Conservation (phyloP, 2,329 filamentous ascomycete species). For the Aspergillus felis region DNA sequence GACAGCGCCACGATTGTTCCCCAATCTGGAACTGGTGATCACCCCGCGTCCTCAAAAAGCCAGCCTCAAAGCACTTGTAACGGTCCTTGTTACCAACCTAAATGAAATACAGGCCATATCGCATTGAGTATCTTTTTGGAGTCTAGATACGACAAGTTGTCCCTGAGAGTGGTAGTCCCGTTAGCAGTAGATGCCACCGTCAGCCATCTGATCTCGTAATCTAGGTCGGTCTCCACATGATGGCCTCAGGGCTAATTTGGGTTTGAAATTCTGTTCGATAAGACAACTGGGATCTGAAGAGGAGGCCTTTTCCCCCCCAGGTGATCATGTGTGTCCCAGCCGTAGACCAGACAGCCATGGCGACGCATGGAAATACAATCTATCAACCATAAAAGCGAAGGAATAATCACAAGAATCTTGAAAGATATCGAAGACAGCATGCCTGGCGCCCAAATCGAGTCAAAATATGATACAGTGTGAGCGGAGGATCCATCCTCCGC, state of each 20-base stretch:
- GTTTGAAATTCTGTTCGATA: neutral
- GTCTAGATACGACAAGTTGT: neutral
- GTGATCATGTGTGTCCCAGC: neutral
- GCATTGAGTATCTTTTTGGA: neutral
- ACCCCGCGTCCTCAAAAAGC: neutral
- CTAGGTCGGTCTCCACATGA: neutral
- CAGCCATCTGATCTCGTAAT: neutral
- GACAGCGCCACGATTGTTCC: neutral
- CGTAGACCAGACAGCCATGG: neutral
- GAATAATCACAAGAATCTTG: conserved; percentile 1
- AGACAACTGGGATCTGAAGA: neutral
- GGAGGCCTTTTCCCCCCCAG: neutral
- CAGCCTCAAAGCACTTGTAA: neutral
- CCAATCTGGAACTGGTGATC: neutral
- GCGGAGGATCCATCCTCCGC: conserved; percentile 2
- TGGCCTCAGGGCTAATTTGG: neutral
- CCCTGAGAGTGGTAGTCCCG: neutral
- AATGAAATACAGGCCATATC: neutral
- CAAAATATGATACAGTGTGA: conserved; percentile 18
- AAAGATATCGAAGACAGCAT: conserved; percentile 2
- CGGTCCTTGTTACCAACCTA: neutral
- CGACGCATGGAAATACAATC: conserved; percentile 5
- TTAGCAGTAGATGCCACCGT: neutral
- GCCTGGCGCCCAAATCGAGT: conserved; percentile 5
- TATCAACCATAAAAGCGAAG: conserved; percentile 4